Percentiles rank a stretch among this genome's conserved stretches.
phyloP scores from a whole-genome alignment of 306 rosid genomes.

The Rosa persica region DNA sequence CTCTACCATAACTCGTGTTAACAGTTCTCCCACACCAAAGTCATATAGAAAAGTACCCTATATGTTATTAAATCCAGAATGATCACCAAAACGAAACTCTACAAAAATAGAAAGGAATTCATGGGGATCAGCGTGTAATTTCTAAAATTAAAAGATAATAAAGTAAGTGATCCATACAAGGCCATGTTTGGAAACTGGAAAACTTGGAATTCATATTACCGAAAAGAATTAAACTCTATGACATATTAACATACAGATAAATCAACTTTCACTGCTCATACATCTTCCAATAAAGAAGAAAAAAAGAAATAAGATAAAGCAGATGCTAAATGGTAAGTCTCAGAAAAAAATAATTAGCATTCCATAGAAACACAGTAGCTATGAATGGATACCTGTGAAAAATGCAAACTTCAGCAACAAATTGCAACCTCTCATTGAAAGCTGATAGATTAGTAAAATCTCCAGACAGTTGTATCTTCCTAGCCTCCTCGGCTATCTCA shows the following conservation, averaged over 20 bases:
- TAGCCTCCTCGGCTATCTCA: constrained; percentile 71
- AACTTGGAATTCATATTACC: background rate
- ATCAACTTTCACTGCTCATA: background rate
- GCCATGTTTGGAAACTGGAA: background rate
- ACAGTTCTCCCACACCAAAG: constrained; percentile 1
- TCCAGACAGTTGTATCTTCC: constrained; percentile 56
- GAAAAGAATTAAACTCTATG: constrained; percentile 1
- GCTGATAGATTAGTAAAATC: constrained; percentile 77
- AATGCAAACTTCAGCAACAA: constrained; percentile 96
- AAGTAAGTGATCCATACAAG: background rate
- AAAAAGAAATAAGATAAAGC: constrained; percentile 7
- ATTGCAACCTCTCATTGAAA: constrained; percentile 87
- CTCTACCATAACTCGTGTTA: background rate
- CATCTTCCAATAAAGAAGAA: constrained; percentile 3
- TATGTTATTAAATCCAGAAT: background rate
- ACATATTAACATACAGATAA: background rate
- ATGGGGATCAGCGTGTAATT: background rate
- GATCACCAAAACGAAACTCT: background rate
- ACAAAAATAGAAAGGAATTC: background rate
- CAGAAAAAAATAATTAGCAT: background rate
- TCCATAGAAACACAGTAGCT: constrained; percentile 13
- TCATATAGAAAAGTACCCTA: background rate
- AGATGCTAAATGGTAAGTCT: constrained; percentile 7
- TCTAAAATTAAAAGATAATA: background rate
- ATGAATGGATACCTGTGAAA: constrained; percentile 79